phyloP scores from a whole-genome alignment of 1,139 yeast species.

The Ogataea hybrid region DNA sequence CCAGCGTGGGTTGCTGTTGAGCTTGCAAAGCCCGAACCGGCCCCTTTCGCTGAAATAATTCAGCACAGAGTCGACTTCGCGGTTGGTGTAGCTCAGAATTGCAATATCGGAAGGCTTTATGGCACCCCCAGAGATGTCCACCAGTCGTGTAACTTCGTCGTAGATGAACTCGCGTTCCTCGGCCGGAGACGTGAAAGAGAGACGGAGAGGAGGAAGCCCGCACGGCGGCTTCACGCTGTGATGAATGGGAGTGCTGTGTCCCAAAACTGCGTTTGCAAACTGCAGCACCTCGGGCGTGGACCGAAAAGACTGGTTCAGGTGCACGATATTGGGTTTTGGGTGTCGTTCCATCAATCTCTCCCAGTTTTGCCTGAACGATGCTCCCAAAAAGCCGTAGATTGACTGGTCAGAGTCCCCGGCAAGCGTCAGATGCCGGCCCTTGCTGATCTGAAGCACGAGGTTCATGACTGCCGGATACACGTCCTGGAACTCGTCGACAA shows the following conservation, averaged over 20 bases:
- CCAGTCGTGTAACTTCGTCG: conserved; percentile 44
- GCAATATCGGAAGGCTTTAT: conserved; percentile 52
- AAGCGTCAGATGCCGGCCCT: conserved; percentile 51
- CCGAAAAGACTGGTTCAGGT: conserved; percentile 52
- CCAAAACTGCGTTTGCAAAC: conserved; percentile 38
- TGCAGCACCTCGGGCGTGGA: conserved; percentile 54
- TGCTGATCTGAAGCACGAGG: conserved; percentile 40
- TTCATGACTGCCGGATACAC: conserved; percentile 51
- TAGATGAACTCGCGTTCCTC: conserved; percentile 45
- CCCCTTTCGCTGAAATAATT: conserved; percentile 42
- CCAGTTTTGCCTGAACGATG: conserved; percentile 3
- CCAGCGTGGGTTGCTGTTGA: conserved; percentile 55
- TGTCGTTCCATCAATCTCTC: background rate
- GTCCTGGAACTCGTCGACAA: conserved; percentile 80
- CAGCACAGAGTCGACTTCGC: conserved; percentile 47
- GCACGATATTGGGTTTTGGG: conserved; percentile 28
- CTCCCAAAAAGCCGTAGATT: conserved; percentile 65
- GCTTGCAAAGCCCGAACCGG: conserved; percentile 39
- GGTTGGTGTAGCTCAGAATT: conserved; percentile 53
- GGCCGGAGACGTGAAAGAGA: conserved; percentile 27
- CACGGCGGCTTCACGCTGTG: conserved; percentile 22
- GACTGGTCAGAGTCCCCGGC: conserved; percentile 79
- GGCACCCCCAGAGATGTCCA: conserved; percentile 44
- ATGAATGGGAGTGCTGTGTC: conserved; percentile 3
- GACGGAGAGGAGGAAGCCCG: conserved; percentile 37